Conservation (phyloP, 192 early-diverging fungal species). For the Umbelopsis ramanniana region DNA sequence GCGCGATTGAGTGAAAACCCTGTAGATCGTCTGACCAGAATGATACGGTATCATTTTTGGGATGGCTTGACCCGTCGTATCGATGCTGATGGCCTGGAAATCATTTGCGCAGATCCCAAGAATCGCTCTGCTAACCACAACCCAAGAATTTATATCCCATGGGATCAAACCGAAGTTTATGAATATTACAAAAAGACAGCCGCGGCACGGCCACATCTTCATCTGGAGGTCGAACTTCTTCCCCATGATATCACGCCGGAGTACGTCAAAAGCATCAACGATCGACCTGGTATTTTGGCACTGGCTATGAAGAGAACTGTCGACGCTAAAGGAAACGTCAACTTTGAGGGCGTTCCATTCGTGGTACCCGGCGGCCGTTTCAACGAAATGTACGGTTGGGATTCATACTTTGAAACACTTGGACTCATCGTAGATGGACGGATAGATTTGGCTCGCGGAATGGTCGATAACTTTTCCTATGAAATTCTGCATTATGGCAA, state of each 20-base stretch:
- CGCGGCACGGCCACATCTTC: constrained; percentile 64
- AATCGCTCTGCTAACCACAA: constrained; percentile 76
- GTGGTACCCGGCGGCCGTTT: constrained; percentile 97
- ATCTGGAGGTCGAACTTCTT: constrained; percentile 78
- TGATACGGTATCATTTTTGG: constrained; percentile 95
- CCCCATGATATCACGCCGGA: constrained; percentile 84
- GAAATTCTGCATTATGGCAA: constrained; percentile 98
- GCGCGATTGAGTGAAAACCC: constrained; percentile 92
- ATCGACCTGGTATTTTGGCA: constrained; percentile 85
- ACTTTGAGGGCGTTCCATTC: constrained; percentile 80
- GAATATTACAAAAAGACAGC: constrained; percentile 82
- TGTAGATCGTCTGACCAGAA: constrained; percentile 81
- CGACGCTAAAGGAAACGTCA: constrained; percentile 54
- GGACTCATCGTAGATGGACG: constrained; percentile 88
- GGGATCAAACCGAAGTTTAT: constrained; percentile 71
- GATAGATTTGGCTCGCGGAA: constrained; percentile 85
- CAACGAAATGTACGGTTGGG: constrained; percentile 99
- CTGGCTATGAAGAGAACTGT: constrained; percentile 66
- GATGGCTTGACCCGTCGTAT: constrained; percentile 88
- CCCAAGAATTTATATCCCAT: constrained; percentile 93
- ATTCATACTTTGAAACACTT: constrained; percentile 91
- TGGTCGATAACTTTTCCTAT: constrained; percentile 98
- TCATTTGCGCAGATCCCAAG: constrained; percentile 91
- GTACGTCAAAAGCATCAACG: constrained; percentile 92
- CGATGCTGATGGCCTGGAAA: constrained; percentile 82